Conservation (phyloP, 1,284 basidiomycete genomes). For the Ceratobasidium sp. region DNA sequence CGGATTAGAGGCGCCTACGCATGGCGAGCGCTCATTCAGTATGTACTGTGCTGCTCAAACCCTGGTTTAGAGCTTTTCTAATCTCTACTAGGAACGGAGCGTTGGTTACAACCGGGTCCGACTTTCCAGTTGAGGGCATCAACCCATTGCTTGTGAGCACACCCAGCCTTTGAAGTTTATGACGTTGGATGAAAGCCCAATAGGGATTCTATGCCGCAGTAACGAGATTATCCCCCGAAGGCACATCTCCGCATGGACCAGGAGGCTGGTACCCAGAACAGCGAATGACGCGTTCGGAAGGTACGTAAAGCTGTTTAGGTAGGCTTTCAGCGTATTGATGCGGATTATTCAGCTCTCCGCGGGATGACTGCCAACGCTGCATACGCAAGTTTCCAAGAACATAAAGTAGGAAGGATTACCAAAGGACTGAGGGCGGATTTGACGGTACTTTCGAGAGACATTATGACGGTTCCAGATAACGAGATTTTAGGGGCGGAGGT, state of each 20-base stretch:
- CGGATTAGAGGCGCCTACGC: conserved; percentile 90
- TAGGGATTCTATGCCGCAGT: conserved; percentile 89
- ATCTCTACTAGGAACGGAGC: conserved; percentile 59
- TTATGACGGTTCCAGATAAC: conserved; percentile 73
- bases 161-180: background rate
- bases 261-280: conserved; percentile 85
- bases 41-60: conserved; percentile 52
- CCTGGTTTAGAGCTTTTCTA: background rate
- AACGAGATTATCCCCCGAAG: conserved; percentile 75
- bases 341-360: conserved; percentile 56
- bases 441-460: conserved; percentile 83
- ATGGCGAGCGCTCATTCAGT: conserved; percentile 84
- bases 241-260: conserved; percentile 84
- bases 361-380: conserved; percentile 91
- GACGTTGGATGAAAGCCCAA: conserved; percentile 44
- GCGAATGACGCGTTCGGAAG: conserved; percentile 77
- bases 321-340: background rate
- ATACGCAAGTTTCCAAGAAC: conserved; percentile 86
- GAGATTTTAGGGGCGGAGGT: conserved; percentile 82
- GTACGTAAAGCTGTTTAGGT: too few relatives aligned
- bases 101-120: conserved; percentile 85
- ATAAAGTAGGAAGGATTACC: conserved; percentile 63
- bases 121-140: conserved; percentile 91
- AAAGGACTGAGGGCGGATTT: conserved; percentile 78
- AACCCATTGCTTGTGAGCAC: conserved; percentile 72